These are phyloP conservation scores for Fraxinus floribunda DNA, from an alignment of 305 asterid genomes.

Conservation along the genomic window DNA sequence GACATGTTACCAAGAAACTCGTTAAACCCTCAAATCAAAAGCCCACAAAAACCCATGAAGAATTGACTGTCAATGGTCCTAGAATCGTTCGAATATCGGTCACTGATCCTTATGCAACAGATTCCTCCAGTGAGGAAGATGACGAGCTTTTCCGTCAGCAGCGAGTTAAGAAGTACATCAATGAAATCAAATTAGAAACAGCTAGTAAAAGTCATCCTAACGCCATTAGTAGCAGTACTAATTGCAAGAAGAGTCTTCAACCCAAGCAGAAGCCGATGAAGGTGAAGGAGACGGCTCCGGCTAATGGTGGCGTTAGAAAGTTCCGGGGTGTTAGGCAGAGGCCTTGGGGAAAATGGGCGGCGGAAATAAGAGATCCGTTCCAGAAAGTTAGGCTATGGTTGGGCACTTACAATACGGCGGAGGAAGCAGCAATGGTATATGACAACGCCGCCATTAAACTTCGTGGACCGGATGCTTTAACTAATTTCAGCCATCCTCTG, in stretches of 20 bases:
- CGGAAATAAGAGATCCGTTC: conserved; percentile 51
- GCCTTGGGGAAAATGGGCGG: conserved; percentile 63
- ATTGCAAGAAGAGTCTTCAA: background rate
- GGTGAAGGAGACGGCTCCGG: conserved; percentile 4
- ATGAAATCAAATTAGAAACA: conserved; percentile 32
- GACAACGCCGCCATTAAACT: conserved; percentile 52
- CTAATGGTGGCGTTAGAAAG: conserved; percentile 28
- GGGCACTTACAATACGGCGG: conserved; percentile 55
- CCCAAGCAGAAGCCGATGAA: conserved; percentile 34
- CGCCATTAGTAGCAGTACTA: background rate
- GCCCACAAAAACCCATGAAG: background rate
- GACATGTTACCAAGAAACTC: conserved; percentile 22
- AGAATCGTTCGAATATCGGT: conserved; percentile 36
- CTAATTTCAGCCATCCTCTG: conserved; percentile 38
- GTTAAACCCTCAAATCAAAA: conserved; percentile 20
- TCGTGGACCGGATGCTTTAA: conserved; percentile 51
- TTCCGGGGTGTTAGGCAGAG: conserved; percentile 51
- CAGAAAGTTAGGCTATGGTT: conserved; percentile 48
- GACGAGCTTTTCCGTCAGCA: conserved; percentile 30
- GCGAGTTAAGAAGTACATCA: conserved; percentile 39
- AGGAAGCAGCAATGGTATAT: conserved; percentile 56
- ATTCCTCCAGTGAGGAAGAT: conserved; percentile 42
- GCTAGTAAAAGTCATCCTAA: background rate
- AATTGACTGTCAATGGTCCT: conserved; percentile 1
- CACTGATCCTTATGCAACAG: conserved; percentile 44